Base-by-base conservation (phyloP, 2,329 filamentous ascomycete species). In the Colletotrichum sp. region DNA sequence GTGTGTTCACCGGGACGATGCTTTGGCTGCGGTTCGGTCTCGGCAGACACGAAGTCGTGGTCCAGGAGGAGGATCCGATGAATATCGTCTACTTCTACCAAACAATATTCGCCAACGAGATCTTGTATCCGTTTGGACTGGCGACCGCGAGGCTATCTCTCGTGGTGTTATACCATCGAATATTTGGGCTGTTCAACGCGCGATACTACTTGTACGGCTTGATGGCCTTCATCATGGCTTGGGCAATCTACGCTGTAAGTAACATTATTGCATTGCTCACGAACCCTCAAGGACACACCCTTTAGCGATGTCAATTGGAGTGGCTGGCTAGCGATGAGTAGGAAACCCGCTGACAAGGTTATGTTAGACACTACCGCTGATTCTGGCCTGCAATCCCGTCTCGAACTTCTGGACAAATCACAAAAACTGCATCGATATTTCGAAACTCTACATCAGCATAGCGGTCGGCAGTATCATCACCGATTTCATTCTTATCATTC, bases 31-130 rank as follows among this genome's bases (percentile, higher is more conserved):
- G 49, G 4, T 76, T 69, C 8, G 74, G 74, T 22, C 74, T 76
- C 4, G 74, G 74, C 19, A 59, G 65, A 36, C 74, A 76, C n/a
- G 64, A 61, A 44, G 8, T 69, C 4, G 74, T 76, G 25, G 70
- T 69, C 4, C 16, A 36, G 19, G 70, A 74, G 32, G 74, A 76
- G 27, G 70, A 76, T 34, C 59, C 74, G 8, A 65, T 61, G 63
- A 76, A 74, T 34, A 22, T 76, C 1, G 29, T 22, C 13, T 64
- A 19, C 6, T 76, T 76, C n/a, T 76, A 59, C 19, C 57, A 76
- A 25, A 76, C 74, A 3, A 76, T 76, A 55, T 76, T 59, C 64
- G 74, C 74, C 13, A 76, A 76, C 29, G 74, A 76, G 15, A 69
- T 76, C 3, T 8, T 76, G 22, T 76, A 76, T 12, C 64, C 74